A percentile compares a stretch with the other conserved stretches of the same genome.
phyloP scores from a whole-genome alignment of 1,139 yeast genomes.

The Wickerhamiella pararugosa region DNA sequence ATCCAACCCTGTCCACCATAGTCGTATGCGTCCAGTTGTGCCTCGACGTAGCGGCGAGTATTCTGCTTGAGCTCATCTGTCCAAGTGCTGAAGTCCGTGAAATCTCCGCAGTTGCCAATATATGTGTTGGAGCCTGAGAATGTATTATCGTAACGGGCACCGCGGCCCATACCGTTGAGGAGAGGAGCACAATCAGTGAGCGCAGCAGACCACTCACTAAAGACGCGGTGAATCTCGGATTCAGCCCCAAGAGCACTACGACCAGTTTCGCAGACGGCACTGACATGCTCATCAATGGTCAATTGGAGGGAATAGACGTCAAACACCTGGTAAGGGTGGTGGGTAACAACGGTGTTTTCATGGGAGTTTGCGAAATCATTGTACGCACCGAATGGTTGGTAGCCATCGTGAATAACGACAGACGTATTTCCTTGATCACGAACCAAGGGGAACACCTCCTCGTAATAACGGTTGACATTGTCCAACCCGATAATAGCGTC shows the following conservation, averaged over 20 bases:
- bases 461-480: conserved; percentile 41
- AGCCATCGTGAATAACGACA: conserved; percentile 60
- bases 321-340: conserved; percentile 86
- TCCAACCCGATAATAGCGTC: conserved; percentile 49
- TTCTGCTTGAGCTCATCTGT: conserved; percentile 34
- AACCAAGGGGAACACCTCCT: conserved; percentile 38
- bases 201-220: conserved; percentile 93
- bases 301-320: conserved; percentile 43
- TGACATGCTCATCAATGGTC: conserved; percentile 45
- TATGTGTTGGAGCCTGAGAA: conserved; percentile 30
- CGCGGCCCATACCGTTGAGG: conserved; percentile 84
- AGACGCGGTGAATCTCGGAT: conserved; percentile 60
- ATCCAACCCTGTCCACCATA: conserved; percentile 16
- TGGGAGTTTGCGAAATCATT: conserved; percentile 33
- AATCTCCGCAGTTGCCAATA: conserved; percentile 51
- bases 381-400: conserved; percentile 41
- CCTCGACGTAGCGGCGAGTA: conserved; percentile 64
- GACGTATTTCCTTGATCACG: conserved; percentile 38
- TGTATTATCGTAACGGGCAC: conserved; percentile 73
- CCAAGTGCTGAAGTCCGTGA: conserved; percentile 46
- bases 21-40: conserved; percentile 45
- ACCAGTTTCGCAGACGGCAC: conserved; percentile 52
- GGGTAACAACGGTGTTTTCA: conserved; percentile 62
- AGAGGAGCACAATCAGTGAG: conserved; percentile 83
- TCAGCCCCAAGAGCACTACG: conserved; percentile 23